phyloP scores from a whole-genome alignment of 257 asterid species.

The Forsythia viridissima region DNA sequence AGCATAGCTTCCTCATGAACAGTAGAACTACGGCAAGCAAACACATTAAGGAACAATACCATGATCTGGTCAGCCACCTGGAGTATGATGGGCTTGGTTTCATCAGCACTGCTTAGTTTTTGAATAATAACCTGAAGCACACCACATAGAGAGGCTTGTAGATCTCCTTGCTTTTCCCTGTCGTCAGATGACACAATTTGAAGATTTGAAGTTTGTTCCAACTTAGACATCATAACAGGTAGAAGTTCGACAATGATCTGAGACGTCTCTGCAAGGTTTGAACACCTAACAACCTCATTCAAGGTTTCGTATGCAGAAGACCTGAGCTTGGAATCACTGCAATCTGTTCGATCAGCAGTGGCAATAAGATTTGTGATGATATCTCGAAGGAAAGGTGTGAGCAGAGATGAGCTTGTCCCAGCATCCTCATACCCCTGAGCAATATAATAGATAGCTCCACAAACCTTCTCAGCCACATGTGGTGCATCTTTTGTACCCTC shows the following conservation, averaged over 20 bases:
- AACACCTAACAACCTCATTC: slow-evolving; percentile 75
- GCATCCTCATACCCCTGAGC: slow-evolving; percentile 89
- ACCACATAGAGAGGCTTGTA: slow-evolving; percentile 89
- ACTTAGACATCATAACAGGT: slow-evolving; percentile 69
- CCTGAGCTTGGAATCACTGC: slow-evolving; percentile 69
- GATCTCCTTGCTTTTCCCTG: slow-evolving; percentile 83
- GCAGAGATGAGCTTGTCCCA: slow-evolving; percentile 63
- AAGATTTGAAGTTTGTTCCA: slow-evolving; percentile 58
- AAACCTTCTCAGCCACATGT: slow-evolving; percentile 77
- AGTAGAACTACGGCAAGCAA: slow-evolving; percentile 76
- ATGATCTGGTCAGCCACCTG: slow-evolving; percentile 79
- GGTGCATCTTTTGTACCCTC: slow-evolving; percentile 71
- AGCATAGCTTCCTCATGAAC: slow-evolving; percentile 96
- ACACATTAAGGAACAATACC: slow-evolving; percentile 71
- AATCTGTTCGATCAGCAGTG: slow-evolving; percentile 73
- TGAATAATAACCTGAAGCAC: slow-evolving; percentile 84
- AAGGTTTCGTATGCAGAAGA: slow-evolving; percentile 73
- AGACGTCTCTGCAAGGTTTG: slow-evolving; percentile 67
- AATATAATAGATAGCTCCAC: slow-evolving; percentile 83
- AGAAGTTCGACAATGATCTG: slow-evolving; percentile 60
- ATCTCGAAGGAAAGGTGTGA: slow-evolving; percentile 65
- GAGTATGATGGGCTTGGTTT: slow-evolving; percentile 54
- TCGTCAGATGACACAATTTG: slow-evolving; percentile 69
- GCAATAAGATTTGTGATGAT: slow-evolving; percentile 53
- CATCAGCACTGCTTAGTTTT: slow-evolving; percentile 62